phyloP scores from a whole-genome alignment of 768 basidiomycete genomes.

The Tricholoma matsutake region DNA sequence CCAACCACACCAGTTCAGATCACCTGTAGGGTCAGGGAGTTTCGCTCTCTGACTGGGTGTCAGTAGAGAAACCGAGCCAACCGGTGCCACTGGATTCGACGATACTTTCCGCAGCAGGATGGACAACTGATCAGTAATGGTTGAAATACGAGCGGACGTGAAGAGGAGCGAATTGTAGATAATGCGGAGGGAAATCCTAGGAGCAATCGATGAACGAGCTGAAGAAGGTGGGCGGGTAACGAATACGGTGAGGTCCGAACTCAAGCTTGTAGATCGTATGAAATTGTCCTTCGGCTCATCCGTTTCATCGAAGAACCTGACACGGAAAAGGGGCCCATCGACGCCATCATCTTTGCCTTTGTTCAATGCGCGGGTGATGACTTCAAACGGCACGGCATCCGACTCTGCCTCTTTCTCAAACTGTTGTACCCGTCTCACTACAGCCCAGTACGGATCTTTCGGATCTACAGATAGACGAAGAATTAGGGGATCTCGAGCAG shows the following conservation, averaged over 20 bases:
- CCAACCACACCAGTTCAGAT: conserved; percentile 97
- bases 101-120: conserved; percentile 71
- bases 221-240: conserved; percentile 70
- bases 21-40: conserved; percentile 81
- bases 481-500: conserved; percentile 74
- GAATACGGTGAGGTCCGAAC: conserved; percentile 92
- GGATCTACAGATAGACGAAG: conserved; percentile 83
- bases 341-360: conserved; percentile 60
- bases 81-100: conserved; percentile 58
- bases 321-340: conserved; percentile 78
- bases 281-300: conserved; percentile 71
- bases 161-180: conserved; percentile 96
- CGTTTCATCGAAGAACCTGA: conserved; percentile 95
- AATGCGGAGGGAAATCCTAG: conserved; percentile 75
- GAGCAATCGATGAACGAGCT: conserved; percentile 66
- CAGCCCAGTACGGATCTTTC: conserved; percentile 83
- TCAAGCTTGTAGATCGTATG: conserved; percentile 74
- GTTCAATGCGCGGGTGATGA: conserved; percentile 64
- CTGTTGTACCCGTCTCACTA: conserved; percentile 82
- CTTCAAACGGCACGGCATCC: conserved; percentile 80
- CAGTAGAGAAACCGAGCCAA: conserved; percentile 79
- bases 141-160: conserved; percentile 69
- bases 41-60: conserved; percentile 64
- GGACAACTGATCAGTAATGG: conserved; percentile 83
- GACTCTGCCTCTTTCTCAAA: conserved; percentile 79